Conservation (phyloP, 352 stramenopile species). For the Phytopythium helicoides region DNA sequence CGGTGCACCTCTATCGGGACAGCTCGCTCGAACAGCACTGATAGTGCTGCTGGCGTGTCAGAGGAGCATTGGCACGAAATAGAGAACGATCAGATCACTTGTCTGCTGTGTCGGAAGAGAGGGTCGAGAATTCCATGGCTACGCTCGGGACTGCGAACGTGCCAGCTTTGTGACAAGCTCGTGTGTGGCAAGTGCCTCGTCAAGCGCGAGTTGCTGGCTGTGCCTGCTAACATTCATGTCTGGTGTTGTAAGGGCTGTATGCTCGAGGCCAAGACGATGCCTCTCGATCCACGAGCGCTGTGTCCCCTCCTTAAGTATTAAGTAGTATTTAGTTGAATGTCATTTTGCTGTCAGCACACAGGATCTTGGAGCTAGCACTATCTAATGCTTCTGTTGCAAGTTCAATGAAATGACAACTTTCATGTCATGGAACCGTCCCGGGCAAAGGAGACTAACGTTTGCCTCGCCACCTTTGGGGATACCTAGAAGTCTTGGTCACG, state of each 20-base stretch:
- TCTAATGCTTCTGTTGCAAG: no score
- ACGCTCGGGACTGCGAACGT: constrained; percentile 18
- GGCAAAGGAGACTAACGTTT: no score
- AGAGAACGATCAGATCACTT: background rate
- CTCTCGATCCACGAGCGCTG: constrained; percentile 32
- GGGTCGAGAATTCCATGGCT: background rate
- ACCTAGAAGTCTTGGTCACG: no score
- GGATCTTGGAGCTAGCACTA: no score
- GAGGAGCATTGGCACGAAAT: background rate
- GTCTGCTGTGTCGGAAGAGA: background rate
- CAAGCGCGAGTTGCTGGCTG: constrained; percentile 30
- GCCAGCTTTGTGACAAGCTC: constrained; percentile 28
- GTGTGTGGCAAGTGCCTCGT: constrained; percentile 42
- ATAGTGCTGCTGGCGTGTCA: no score
- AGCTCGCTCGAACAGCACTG: no score
- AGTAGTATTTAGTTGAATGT: no score
- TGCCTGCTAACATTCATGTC: constrained; percentile 20
- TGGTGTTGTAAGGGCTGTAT: constrained; percentile 42
- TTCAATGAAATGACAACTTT: no score
- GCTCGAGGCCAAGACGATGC: constrained; percentile 25
- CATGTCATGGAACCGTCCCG: no score
- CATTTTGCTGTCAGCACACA: no score
- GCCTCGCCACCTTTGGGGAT: no score
- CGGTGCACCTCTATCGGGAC: no score
- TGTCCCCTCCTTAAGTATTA: constrained; percentile 14